Evolutionary conservation across 805 yeast species (phyloP), one percentile per base, ranked within the genome.

Genomic region (Saccharomyces jurei): DNA sequence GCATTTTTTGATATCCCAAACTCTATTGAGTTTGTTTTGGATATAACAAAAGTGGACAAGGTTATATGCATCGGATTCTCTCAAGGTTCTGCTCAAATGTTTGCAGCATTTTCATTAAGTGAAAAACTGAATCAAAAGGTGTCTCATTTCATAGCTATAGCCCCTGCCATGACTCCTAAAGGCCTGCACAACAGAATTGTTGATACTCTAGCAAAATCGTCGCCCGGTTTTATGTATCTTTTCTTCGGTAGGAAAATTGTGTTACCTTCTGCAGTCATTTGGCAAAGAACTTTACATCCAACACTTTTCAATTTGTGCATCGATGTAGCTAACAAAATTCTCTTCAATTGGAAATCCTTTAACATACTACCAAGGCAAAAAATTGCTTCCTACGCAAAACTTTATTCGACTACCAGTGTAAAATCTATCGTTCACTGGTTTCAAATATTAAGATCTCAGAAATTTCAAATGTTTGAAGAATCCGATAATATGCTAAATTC

Each of bases 391-490:
- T 92, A 89, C 69, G 82, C 89, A 17, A 97, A 94, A 68, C 74
- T 92, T 53, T 92, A 91, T 71, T 87, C 96, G 1, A 86, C 96
- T 25, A 89, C 98, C 0, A 83, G 91, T 1, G 98, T 91, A 27
- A 92, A 91, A 69, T 81, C 87, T 9, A 90, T 89, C 48, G 97
- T 90, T n/a, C 97, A 89, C 70, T 89, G 97, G 97, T 89, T 89
- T 64, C 96, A 89, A 71, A 91, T 92, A 52, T 87, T 92, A 57
- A 77, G 85, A 52, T 77, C 86, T 6, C 81, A 81, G 49, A 78
- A 80, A 50, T 91, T 92, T 69, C 96, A 91, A 69, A 86, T 94
- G 96, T 92, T 83, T 70, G 94, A 87, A 63, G 96, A 89, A 58
- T 66, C 68, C 27, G 70, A 68, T 30, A 69, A 72, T n/a, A 58